phyloP scores from a whole-genome alignment of 768 basidiomycete species.

The Boletus sp. region DNA sequence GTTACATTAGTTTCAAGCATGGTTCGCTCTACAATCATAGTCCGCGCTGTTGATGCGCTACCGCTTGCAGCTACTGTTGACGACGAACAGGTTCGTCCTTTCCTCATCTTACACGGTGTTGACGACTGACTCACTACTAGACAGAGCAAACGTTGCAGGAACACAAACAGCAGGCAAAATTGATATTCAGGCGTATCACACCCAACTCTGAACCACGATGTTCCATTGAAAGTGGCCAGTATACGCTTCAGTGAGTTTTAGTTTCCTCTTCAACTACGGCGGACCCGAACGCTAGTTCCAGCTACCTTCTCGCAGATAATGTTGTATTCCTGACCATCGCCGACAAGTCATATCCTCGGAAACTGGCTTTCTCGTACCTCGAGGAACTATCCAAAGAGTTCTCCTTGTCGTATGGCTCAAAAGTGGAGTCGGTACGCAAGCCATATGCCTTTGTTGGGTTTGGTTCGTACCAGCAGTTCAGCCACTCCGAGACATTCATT shows the following conservation, averaged over 20 bases:
- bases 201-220: constrained; percentile 94
- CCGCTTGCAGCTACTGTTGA: constrained; percentile 96
- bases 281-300: constrained; percentile 32
- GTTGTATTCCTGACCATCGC: constrained; percentile 95
- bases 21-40: constrained; percentile 87
- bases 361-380: constrained; percentile 95
- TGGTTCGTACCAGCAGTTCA: constrained; percentile 52
- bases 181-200: constrained; percentile 92
- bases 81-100: constrained; percentile 79
- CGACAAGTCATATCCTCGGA: constrained; percentile 95
- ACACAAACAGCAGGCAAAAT: constrained; percentile 97
- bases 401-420: constrained; percentile 84
- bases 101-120: neutral
- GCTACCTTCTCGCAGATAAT: constrained; percentile 93
- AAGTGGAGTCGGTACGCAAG: constrained; percentile 88
- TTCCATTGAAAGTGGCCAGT: constrained; percentile 93
- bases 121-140: constrained; percentile 40
- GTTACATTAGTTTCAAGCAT: constrained; percentile 37
- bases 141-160: constrained; percentile 93
- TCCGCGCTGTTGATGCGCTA: constrained; percentile 80
- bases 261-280: neutral
- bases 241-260: constrained; percentile 86
- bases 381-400: constrained; percentile 98
- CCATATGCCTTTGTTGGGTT: constrained; percentile 99
- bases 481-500: constrained; percentile 1